A percentile compares a stretch with the other conserved stretches of the same genome.
Evolutionary conservation across 1,139 yeast species (phyloP).

Genomic region (Chernovozyma aurita): DNA sequence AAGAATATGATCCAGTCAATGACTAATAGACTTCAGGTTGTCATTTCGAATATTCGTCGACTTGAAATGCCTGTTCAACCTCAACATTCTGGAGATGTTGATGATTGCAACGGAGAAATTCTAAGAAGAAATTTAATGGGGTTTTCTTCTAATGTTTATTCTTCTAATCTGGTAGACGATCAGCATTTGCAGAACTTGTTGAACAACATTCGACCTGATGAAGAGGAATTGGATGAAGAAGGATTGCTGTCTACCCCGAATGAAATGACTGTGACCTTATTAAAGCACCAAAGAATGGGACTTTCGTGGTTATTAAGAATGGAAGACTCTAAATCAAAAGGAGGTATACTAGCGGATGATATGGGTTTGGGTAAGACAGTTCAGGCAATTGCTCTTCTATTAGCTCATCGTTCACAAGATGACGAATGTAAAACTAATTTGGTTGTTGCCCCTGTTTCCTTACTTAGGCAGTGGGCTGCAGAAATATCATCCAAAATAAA

Average conservation of each 20-base stretch:
- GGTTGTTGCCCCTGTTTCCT: conserved; percentile 80
- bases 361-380: conserved; percentile 95
- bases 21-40: conserved; percentile 1
- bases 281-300: conserved; percentile 86
- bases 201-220: conserved; percentile 64
- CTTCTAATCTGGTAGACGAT: conserved; percentile 30
- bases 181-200: conserved; percentile 45
- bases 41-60: conserved; percentile 2
- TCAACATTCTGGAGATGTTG: conserved; percentile 2
- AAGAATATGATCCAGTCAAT: conserved; percentile 1
- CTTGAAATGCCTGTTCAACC: not conserved
- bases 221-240: conserved; percentile 32
- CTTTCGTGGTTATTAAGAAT: conserved; percentile 72
- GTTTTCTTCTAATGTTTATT: conserved; percentile 19
- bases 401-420: conserved; percentile 43
- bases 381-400: conserved; percentile 68
- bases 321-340: conserved; percentile 56
- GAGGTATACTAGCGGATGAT: conserved; percentile 88
- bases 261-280: conserved; percentile 56
- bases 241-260: conserved; percentile 62
- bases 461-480: conserved; percentile 78
- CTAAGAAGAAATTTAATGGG: conserved; percentile 10
- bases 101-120: conserved; percentile 5
- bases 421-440: conserved; percentile 52
- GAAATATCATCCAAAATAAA: conserved; percentile 65